Base-by-base conservation (phyloP, 495 filamentous ascomycete species). In the Penicillium paradoxum region DNA sequence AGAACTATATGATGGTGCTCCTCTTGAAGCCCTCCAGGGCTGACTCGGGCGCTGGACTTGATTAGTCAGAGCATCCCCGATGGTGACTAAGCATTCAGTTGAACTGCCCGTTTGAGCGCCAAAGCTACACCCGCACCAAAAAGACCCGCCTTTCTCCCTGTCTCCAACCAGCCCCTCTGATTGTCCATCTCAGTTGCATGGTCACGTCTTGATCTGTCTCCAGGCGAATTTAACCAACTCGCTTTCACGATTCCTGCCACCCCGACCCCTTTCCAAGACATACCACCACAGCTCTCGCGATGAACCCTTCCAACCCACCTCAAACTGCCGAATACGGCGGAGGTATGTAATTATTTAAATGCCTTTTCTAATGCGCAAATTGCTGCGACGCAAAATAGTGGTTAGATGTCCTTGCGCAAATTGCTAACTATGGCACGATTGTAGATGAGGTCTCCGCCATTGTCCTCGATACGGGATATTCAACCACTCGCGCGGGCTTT, bases 401-500 rank as follows among this genome's bases (percentile, higher is more conserved):
- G 6, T 49, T 41, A 11, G 6, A 3, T 10, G 8, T 6, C 9
- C 5, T 6, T 14, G 25, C 6, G 18, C 36, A 29, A 42, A 9
- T 38, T 45, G 50, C 61, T 71, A 25, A 67, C 21, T 17, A 25
- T 46, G 4, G 38, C 19, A 45, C 49, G 49, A 49, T 18, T 50
- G 42, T 56, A 95, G 93, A 98, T 76, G 93, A 98, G 72, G 90
- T 98, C 45, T 93, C 90, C 14, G 93, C 93, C 22, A 88, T 98
- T 63, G 89, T 98, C 19, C 89, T 98, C 59, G 93, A 98, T 63
- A 88, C 95, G 4, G 93, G 95, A 37, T 96, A 88, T 73, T 88
- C 85, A 40, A 87, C 83, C 60, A 89, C 84, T 14, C 92, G 95
- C 73, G 95, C 91, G 50, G 93, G 93, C 55, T 97, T 96, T 66